Percentiles rank a stretch among this genome's conserved stretches.
These are phyloP conservation scores for Deinandra increscens DNA, from an alignment of 129 eudicot species.

Conservation along the genomic window DNA sequence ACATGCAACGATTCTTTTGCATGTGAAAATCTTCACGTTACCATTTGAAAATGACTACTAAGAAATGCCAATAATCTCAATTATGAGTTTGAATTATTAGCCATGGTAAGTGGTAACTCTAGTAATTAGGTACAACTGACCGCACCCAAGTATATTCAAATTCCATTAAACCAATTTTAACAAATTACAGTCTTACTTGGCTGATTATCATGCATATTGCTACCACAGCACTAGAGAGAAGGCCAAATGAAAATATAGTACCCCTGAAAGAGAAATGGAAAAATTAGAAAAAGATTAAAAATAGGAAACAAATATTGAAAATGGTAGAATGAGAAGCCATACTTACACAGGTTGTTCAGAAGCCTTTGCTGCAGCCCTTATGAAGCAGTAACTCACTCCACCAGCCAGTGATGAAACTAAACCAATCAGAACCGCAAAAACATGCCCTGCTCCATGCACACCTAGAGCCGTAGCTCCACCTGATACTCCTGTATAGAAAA, in stretches of 20 bases:
- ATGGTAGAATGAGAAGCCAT: slow-evolving; percentile 12
- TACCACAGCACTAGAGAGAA: slow-evolving; percentile 50
- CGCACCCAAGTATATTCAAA: neutral
- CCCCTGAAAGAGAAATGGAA: slow-evolving; percentile 44
- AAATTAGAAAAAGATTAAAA: neutral
- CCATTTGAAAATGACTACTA: neutral
- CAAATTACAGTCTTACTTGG: slow-evolving; percentile 44
- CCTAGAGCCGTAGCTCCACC: slow-evolving; percentile 30
- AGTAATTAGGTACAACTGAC: neutral
- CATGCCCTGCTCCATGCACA: slow-evolving; percentile 38
- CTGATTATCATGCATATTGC: slow-evolving; percentile 55
- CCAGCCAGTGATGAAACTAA: slow-evolving; percentile 57
- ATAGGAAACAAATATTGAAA: neutral
- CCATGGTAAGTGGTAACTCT: slow-evolving; percentile 14
- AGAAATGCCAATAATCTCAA: neutral
- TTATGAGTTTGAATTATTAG: slow-evolving; percentile 9
- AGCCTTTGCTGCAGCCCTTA: slow-evolving; percentile 73
- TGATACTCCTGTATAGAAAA: slow-evolving; percentile 36
- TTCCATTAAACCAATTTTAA: neutral
- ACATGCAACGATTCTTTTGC: neutral
- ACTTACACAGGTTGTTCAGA: slow-evolving; percentile 81
- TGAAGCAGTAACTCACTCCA: slow-evolving; percentile 61
- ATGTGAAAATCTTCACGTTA: slow-evolving; percentile 3
- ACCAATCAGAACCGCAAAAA: slow-evolving; percentile 51
- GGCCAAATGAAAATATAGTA: slow-evolving; percentile 56